Conservation (phyloP, 257 asterid species). For the Nicotiana otophora region DNA sequence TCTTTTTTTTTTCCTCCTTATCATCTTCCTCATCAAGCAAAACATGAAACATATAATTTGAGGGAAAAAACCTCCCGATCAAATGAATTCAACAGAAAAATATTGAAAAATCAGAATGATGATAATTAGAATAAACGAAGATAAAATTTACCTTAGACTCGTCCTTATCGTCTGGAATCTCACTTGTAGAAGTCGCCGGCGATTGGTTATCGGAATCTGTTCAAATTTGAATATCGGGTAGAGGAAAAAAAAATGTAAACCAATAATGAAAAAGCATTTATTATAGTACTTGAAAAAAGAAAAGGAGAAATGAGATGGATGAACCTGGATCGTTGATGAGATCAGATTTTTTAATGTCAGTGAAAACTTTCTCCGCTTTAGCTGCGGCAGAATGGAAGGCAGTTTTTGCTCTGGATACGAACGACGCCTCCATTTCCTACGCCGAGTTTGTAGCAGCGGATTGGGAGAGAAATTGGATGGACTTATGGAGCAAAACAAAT, state of each 20-base stretch:
- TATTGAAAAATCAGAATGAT: slow-evolving; percentile 9
- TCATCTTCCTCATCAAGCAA: neutral
- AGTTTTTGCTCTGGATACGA: slow-evolving; percentile 84
- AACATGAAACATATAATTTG: neutral
- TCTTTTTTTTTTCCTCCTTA: neutral
- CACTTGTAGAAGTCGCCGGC: slow-evolving; percentile 45
- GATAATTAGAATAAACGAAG: neutral
- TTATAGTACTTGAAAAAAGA: slow-evolving; percentile 34
- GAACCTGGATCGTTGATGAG: slow-evolving; percentile 47
- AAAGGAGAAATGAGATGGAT: slow-evolving; percentile 10
- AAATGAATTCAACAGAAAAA: neutral
- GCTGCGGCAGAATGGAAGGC: slow-evolving; percentile 98
- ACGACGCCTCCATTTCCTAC: slow-evolving; percentile 71
- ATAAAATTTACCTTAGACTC: slow-evolving; percentile 45
- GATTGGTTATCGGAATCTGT: slow-evolving; percentile 56
- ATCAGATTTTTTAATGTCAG: slow-evolving; percentile 85
- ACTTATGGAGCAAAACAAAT: slow-evolving; percentile 6
- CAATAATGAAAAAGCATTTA: slow-evolving; percentile 19
- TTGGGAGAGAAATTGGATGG: slow-evolving; percentile 5
- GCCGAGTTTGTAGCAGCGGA: slow-evolving; percentile 18
- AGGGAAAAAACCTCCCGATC: neutral
- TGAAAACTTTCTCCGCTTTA: slow-evolving; percentile 96
- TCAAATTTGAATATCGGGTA: slow-evolving; percentile 21
- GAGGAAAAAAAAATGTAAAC: neutral
- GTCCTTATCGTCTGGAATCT: slow-evolving; percentile 32